Evolutionary conservation across 2,329 filamentous ascomycete genomes (phyloP).

Genomic region (Fusarium odoratissimum): DNA sequence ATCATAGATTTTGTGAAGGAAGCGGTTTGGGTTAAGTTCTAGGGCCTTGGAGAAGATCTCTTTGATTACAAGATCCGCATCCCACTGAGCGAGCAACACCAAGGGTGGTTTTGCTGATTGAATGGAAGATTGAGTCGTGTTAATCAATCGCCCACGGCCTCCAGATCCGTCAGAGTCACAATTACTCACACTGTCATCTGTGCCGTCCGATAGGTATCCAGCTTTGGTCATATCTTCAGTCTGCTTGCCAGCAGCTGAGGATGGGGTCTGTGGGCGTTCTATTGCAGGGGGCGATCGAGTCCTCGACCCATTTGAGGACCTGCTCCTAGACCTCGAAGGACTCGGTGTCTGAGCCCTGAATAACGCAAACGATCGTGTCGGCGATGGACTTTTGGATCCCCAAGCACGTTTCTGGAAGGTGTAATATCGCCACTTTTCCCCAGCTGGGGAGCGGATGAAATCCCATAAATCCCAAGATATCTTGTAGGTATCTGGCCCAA

Average conservation of each 20-base stretch:
- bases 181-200: not conserved
- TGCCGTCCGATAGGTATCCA: not conserved
- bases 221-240: not conserved
- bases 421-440: slow-evolving; percentile 20
- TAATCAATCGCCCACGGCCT: not conserved
- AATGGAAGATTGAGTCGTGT: not conserved
- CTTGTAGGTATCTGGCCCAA: slow-evolving; percentile 2
- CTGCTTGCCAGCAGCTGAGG: not conserved
- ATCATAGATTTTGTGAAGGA: not conserved
- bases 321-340: not conserved
- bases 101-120: slow-evolving; percentile 26
- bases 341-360: not conserved
- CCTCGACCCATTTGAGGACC: not conserved
- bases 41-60: slow-evolving; percentile 18
- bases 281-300: not conserved
- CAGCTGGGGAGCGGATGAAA: slow-evolving; percentile 31
- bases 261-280: not conserved
- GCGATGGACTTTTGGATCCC: not conserved
- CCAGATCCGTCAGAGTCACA: not conserved
- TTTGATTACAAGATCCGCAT: slow-evolving; percentile 22
- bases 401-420: not conserved
- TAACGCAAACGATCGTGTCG: not conserved
- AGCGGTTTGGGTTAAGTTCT: not conserved
- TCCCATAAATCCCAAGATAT: slow-evolving; percentile 28
- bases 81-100: slow-evolving; percentile 32